Evolutionary conservation across 257 asterid species (phyloP), one percentile per base, ranked within the genome.

Genomic region (Rhazya stricta): DNA sequence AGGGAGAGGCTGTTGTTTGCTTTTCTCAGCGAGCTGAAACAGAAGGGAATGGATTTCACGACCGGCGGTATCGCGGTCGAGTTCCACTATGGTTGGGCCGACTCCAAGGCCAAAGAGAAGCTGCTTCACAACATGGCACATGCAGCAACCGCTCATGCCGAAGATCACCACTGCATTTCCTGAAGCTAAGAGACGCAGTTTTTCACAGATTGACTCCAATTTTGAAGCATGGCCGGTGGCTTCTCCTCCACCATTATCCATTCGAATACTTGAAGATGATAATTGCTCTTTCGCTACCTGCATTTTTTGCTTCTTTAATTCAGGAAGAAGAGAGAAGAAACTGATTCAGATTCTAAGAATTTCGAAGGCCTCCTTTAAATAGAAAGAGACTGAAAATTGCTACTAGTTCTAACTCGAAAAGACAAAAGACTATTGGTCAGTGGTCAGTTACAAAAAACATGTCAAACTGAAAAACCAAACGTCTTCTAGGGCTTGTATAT

Each of bases 121-220:
- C 74, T 88, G 95, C 80, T 87, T 91, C 66, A 91, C 97, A 9
- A 90, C 98, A 76, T 93, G 98, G 85, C 97, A 88, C 97, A 93
- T 91, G 86, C 98, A 91, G 77, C 98, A 93, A 0, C 93, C 92
- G 74, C 91, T 88, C 70, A 86, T 63, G 9, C 96, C 87, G 91
- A 93, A 93, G n/a, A 93, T 83, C 60, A 93, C 98, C 76, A 88
- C 97, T 45, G 97, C 96, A 72, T 88, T 93, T 41, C 87, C 75
- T 21, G 92, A 82, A 12, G 86, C 97, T 71, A 93, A 51, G 7
- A 41, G 4, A 25, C 84, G 66, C 19, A 93, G 85, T 66, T 80
- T 83, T 85, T 89, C 93, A 83, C 79, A 87, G 48, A 79, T 88
- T 9, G 91, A 65, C 74, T 85, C 86, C 81, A 82, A 77, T n/a